These are phyloP conservation scores for Phytophthora parvispora DNA, from an alignment of 352 stramenopile species.

Conservation along the genomic window DNA sequence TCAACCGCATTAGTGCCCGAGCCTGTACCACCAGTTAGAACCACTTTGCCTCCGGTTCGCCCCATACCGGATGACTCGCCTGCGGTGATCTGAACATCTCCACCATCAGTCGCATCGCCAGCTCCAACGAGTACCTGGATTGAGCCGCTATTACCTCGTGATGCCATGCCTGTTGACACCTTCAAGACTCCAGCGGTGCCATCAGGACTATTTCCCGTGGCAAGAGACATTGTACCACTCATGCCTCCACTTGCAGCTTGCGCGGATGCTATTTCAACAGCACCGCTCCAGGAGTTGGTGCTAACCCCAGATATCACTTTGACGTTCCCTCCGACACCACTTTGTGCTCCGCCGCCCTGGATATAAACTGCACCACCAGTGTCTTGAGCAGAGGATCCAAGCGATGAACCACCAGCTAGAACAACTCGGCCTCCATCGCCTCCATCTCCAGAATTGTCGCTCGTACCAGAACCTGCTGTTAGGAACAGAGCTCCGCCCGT, in stretches of 20 bases:
- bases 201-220: constrained; percentile 51
- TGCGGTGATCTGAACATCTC: constrained; percentile 65
- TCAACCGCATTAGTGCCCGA: constrained; percentile 87
- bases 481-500: constrained; percentile 64
- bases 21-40: constrained; percentile 55
- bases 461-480: constrained; percentile 58
- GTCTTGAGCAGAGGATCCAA: constrained; percentile 66
- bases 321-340: constrained; percentile 63
- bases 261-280: constrained; percentile 59
- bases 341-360: constrained; percentile 57
- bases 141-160: constrained; percentile 66
- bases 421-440: constrained; percentile 69
- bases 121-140: constrained; percentile 67
- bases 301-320: constrained; percentile 61
- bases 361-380: constrained; percentile 57
- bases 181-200: constrained; percentile 49
- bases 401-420: constrained; percentile 59
- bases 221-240: constrained; percentile 66
- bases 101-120: constrained; percentile 68
- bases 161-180: constrained; percentile 57
- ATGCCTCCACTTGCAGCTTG: constrained; percentile 58
- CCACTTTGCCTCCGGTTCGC: constrained; percentile 60
- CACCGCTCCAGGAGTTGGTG: constrained; percentile 57
- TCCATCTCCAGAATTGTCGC: constrained; percentile 78
- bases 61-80: constrained; percentile 68